Base-by-base conservation (phyloP, 2,329 filamentous ascomycete species). In the Westerdykella ornata region DNA sequence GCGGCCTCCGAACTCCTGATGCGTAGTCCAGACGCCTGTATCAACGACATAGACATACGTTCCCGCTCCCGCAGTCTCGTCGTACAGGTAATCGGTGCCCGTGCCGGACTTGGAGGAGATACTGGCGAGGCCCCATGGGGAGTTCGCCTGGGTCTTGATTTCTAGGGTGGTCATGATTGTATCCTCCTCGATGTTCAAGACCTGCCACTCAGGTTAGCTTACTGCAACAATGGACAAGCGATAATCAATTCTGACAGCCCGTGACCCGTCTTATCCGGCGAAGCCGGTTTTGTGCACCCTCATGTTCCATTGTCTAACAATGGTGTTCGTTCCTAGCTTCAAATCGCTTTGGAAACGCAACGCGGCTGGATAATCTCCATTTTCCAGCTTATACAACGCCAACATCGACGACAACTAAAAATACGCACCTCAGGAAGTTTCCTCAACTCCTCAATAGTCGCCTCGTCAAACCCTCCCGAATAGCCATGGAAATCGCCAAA, bases 11-110 rank as follows among this genome's bases (percentile, higher is more conserved):
- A 65, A 65, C 6, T 64, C 62, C 1, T 37, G 20, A 62, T 84
- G 81, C 2, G 69, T 73, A 22, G 63, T 62, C 33, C 68, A 65
- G 58, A 84, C 75, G 46, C 81, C 81, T 2, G 80, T 82, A 61
- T 85, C 81, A n/a, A 84, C 71, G 14, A 84, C 67, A 57, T 78
- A 84, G 14, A 49, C 53, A 41, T 50, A 62, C 0, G 51, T 59
- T 18, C 51, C 57, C 4, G 49, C 19, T n/a, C 58, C 58, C 8
- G 50, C 54, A 14, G 41, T 47, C 1, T 39, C 35, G 30, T 63
- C 60, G 28, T 60, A 63, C 26, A 57, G 39, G 44, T 63, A 62
- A 26, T 42, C 43, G 4, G 40, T 50, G 4, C 53, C 49, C 22
- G 47, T 48, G 3, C 33, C 17, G 2, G 42, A 48, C 9, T 50